A percentile compares a stretch with the other conserved stretches of the same genome.
Evolutionary conservation across 441 rosid species (phyloP).

Genomic region (Capsella rubella): DNA sequence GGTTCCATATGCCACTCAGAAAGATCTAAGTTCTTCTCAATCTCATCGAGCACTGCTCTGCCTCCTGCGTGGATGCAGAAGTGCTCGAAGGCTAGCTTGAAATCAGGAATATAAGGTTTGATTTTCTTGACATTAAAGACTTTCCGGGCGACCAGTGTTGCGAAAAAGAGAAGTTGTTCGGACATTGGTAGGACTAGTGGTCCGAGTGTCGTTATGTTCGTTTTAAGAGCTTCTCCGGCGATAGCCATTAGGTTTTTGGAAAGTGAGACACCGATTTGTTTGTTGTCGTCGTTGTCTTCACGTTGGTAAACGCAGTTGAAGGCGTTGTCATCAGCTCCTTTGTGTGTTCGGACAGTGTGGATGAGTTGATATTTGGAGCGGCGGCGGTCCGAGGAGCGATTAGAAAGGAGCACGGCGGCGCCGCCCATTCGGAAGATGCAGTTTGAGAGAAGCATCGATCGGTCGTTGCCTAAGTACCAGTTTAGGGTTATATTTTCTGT

Average conservation of each 20-base stretch:
- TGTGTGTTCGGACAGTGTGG: slow-evolving; percentile 75
- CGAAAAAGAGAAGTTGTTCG: slow-evolving; percentile 55
- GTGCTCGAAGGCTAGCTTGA: slow-evolving; percentile 63
- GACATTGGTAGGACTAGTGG: slow-evolving; percentile 60
- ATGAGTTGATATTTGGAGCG: slow-evolving; percentile 67
- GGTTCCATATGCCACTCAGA: slow-evolving; percentile 64
- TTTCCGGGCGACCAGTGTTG: slow-evolving; percentile 46
- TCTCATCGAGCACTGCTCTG: slow-evolving; percentile 54
- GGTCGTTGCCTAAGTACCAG: slow-evolving; percentile 75
- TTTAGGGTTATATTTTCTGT: slow-evolving; percentile 72
- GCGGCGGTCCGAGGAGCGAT: slow-evolving; percentile 58
- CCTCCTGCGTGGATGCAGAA: slow-evolving; percentile 67
- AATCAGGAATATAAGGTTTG: slow-evolving; percentile 58
- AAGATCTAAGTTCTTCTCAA: slow-evolving; percentile 55
- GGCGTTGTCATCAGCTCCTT: slow-evolving; percentile 62
- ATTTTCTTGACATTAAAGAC: slow-evolving; percentile 50
- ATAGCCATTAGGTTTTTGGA: slow-evolving; percentile 58
- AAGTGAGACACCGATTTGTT: slow-evolving; percentile 50
- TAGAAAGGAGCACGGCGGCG: slow-evolving; percentile 68
- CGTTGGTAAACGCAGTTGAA: slow-evolving; percentile 64
- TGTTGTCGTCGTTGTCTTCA: slow-evolving; percentile 52
- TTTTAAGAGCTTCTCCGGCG: slow-evolving; percentile 59
- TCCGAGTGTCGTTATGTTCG: slow-evolving; percentile 61
- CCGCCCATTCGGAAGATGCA: slow-evolving; percentile 78
- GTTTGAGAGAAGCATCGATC: slow-evolving; percentile 76